phyloP scores from a whole-genome alignment of 805 yeast species.

The Maudiozyma pseudohumilis region DNA sequence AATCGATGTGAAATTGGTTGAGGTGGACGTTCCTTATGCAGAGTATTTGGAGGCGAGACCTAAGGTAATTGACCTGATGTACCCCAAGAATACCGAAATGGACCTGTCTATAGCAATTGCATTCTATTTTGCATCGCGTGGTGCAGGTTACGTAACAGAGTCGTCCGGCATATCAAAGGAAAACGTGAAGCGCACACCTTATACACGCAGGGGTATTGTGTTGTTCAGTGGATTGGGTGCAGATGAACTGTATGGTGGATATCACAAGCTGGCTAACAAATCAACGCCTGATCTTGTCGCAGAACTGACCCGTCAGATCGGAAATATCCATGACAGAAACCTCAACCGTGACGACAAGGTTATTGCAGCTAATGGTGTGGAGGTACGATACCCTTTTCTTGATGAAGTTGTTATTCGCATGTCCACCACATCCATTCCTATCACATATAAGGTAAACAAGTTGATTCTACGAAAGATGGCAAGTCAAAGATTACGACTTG shows the following conservation, averaged over 20 bases:
- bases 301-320: conserved; percentile 63
- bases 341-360: conserved; percentile 90
- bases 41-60: conserved; percentile 45
- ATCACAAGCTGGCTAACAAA: conserved; percentile 61
- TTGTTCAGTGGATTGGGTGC: conserved; percentile 92
- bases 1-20: conserved; percentile 42
- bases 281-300: conserved; percentile 37
- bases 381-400: conserved; percentile 77
- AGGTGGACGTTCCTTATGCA: conserved; percentile 63
- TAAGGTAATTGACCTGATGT: conserved; percentile 56
- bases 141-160: conserved; percentile 30
- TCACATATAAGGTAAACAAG: conserved; percentile 43
- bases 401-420: conserved; percentile 49
- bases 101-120: conserved; percentile 93
- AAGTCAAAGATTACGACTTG: conserved; percentile 32
- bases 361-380: conserved; percentile 78
- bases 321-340: conserved; percentile 67
- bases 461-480: conserved; percentile 58
- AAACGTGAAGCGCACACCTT: conserved; percentile 16
- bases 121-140: conserved; percentile 79
- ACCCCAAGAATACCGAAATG: conserved; percentile 86
- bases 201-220: conserved; percentile 52
- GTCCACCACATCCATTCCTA: conserved; percentile 39
- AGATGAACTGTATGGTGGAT: conserved; percentile 94
- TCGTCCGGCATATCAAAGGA: too few relatives aligned